Conservation (phyloP, 169 alveolate genomes). For the Plasmodium gonderi region DNA sequence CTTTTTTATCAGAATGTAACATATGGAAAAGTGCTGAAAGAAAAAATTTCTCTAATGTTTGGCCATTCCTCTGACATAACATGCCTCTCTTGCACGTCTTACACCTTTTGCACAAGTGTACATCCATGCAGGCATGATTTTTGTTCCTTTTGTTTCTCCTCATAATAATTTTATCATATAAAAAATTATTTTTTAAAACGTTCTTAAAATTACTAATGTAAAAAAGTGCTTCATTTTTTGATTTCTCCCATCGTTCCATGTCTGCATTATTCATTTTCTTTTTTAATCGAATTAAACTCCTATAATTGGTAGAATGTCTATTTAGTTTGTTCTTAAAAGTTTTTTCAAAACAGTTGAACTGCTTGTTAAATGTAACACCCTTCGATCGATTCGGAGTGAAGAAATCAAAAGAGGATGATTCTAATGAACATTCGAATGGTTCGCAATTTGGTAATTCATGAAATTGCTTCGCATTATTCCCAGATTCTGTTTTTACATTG, state of each 20-base stretch:
- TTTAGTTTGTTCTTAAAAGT: slow-evolving; percentile 31
- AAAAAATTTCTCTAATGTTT: neutral
- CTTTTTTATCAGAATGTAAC: neutral
- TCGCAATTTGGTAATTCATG: neutral
- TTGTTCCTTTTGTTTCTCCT: neutral
- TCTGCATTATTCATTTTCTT: neutral
- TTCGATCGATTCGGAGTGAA: slow-evolving; percentile 2
- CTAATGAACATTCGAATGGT: neutral
- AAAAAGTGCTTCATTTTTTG: slow-evolving; percentile 2
- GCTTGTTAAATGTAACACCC: neutral
- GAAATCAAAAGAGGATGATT: slow-evolving; percentile 9
- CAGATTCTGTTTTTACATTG: neutral
- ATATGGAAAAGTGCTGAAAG: neutral
- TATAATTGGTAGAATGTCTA: slow-evolving; percentile 54
- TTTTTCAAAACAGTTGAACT: slow-evolving; percentile 15
- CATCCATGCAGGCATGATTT: neutral
- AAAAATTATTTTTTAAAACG: neutral
- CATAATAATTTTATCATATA: neutral
- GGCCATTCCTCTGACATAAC: neutral
- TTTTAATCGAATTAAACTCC: slow-evolving; percentile 25
- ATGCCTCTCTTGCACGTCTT: neutral
- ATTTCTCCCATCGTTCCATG: slow-evolving; percentile 1
- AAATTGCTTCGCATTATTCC: neutral
- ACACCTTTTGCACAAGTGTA: neutral
- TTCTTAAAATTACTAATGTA: slow-evolving; percentile 5